Conservation (phyloP, 768 basidiomycete genomes). For the Tricholoma saponaceum region DNA sequence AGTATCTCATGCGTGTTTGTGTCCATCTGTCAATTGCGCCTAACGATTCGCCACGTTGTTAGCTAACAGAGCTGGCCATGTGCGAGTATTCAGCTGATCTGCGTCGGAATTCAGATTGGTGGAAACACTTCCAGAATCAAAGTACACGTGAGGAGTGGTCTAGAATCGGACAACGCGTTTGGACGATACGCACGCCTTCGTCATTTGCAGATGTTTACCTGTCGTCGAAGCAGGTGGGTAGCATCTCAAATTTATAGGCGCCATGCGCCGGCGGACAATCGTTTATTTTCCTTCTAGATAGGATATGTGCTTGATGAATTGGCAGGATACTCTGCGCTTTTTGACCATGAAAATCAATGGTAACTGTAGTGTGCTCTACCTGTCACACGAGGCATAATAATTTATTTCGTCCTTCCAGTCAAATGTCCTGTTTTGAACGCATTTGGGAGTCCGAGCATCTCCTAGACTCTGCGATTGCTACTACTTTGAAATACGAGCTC, state of each 20-base stretch:
- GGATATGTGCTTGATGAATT: constrained; percentile 48
- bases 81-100: constrained; percentile 40
- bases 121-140: constrained; percentile 25
- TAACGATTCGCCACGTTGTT: not conserved
- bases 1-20: constrained; percentile 5
- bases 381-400: not conserved
- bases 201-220: constrained; percentile 27
- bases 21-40: not conserved
- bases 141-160: constrained; percentile 29
- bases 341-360: constrained; percentile 36
- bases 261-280: too few species aligned
- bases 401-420: constrained; percentile 24
- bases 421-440: constrained; percentile 54
- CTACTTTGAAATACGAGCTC: constrained; percentile 20
- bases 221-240: constrained; percentile 35
- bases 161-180: constrained; percentile 22
- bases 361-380: constrained; percentile 14
- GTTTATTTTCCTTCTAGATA: constrained; percentile 24
- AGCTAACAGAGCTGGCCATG: constrained; percentile 52
- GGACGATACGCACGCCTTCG: constrained; percentile 34
- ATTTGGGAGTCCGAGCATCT: constrained; percentile 43
- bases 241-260: too few species aligned
- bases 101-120: constrained; percentile 38
- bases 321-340: constrained; percentile 36
- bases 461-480: constrained; percentile 11